Evolutionary conservation across 2,329 filamentous ascomycete genomes (phyloP).

Genomic region (Talaromyces sp.): DNA sequence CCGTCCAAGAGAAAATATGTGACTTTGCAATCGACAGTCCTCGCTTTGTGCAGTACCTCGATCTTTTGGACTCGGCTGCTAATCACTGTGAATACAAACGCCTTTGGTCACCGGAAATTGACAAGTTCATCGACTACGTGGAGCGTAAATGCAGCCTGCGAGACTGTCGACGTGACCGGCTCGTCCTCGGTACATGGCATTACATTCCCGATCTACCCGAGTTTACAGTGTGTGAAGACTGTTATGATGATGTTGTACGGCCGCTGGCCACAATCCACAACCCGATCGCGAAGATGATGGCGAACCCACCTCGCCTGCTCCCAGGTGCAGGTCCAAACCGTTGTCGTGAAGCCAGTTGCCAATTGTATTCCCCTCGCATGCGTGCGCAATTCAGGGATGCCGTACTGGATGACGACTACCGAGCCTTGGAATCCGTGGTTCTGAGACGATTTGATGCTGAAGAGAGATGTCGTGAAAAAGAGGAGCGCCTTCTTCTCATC

Average conservation of each 20-base stretch:
- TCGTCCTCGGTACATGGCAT: slow-evolving; percentile 67
- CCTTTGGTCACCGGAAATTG: slow-evolving; percentile 47
- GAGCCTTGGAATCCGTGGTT: slow-evolving; percentile 59
- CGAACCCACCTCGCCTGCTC: slow-evolving; percentile 54
- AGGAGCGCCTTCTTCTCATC: slow-evolving; percentile 44
- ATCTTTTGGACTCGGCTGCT: slow-evolving; percentile 52
- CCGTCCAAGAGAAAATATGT: slow-evolving; percentile 55
- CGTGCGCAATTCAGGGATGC: slow-evolving; percentile 64
- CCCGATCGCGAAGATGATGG: slow-evolving; percentile 61
- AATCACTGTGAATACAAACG: slow-evolving; percentile 28
- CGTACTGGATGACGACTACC: slow-evolving; percentile 61
- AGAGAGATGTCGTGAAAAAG: slow-evolving; percentile 52
- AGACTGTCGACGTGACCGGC: slow-evolving; percentile 63
- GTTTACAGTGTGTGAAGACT: slow-evolving; percentile 81
- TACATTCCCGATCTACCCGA: slow-evolving; percentile 69
- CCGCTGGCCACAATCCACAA: slow-evolving; percentile 55
- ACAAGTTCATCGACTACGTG: slow-evolving; percentile 60
- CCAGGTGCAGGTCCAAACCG: slow-evolving; percentile 42
- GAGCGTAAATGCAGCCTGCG: slow-evolving; percentile 53
- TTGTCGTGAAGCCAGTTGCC: slow-evolving; percentile 53
- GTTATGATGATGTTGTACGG: slow-evolving; percentile 73
- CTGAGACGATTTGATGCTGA: slow-evolving; percentile 56
- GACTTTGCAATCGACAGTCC: slow-evolving; percentile 61
- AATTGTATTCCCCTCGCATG: slow-evolving; percentile 79
- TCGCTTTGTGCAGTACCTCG: slow-evolving; percentile 54